Evolutionary conservation across 148 eudicot genomes (phyloP).

Genomic region (Silene conica): DNA sequence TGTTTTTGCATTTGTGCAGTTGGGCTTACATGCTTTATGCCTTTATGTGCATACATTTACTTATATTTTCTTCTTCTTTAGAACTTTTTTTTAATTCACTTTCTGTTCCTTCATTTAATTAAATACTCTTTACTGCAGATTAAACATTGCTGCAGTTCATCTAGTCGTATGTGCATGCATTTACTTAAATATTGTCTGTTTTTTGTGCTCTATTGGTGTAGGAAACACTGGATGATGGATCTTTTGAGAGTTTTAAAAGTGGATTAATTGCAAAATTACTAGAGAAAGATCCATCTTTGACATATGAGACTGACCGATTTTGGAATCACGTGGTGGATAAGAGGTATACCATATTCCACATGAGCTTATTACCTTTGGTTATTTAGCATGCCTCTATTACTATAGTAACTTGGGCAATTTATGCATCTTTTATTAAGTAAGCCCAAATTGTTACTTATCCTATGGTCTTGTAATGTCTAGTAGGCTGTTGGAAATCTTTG

Average conservation of each 20-base stretch:
- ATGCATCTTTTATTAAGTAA: background rate
- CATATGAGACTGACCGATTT: slow-evolving; percentile 65
- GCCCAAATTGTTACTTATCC: background rate
- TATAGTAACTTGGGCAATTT: background rate
- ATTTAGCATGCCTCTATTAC: background rate
- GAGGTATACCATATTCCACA: slow-evolving; percentile 40
- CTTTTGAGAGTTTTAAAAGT: slow-evolving; percentile 66
- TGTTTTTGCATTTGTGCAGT: background rate
- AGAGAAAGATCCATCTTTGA: slow-evolving; percentile 90
- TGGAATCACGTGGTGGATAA: slow-evolving; percentile 86
- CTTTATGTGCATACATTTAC: too few relatives aligned
- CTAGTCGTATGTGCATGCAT: background rate
- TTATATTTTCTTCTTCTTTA: too few relatives aligned
- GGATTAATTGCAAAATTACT: slow-evolving; percentile 70
- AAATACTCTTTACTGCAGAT: background rate
- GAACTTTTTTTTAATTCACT: too few relatives aligned
- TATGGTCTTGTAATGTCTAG: background rate
- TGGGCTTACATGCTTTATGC: too few relatives aligned
- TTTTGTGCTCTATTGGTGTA: slow-evolving; percentile 29
- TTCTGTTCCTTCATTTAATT: background rate
- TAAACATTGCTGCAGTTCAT: background rate
- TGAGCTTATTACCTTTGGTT: background rate
- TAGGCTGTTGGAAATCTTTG: slow-evolving; percentile 4
- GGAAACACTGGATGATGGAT: slow-evolving; percentile 67
- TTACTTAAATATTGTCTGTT: background rate